These are phyloP conservation scores for Candida ortonii DNA, from an alignment of 805 yeast species.

Conservation along the genomic window DNA sequence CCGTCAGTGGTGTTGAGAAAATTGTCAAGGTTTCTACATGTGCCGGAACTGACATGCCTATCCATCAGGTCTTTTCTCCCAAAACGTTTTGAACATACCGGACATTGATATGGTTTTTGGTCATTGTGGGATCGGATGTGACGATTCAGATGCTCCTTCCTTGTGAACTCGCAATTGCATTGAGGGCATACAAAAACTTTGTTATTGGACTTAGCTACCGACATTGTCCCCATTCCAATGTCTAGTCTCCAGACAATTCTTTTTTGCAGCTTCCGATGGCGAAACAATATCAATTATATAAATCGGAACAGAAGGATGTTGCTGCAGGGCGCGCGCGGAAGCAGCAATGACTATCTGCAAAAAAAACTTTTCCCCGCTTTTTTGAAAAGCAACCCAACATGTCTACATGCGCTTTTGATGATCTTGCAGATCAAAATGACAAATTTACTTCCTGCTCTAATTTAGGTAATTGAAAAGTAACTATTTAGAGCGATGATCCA, in stretches of 20 bases:
- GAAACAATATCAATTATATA: too few species aligned
- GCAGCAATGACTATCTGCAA: too few species aligned
- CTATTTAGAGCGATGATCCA: slow-evolving; percentile 4
- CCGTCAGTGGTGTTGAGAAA: slow-evolving; percentile 10
- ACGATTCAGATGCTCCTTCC: slow-evolving; percentile 8
- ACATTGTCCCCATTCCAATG: too few species aligned
- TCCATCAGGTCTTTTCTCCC: slow-evolving; percentile 9
- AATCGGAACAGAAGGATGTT: too few species aligned
- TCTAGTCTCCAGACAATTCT: too few species aligned
- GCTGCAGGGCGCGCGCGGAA: too few species aligned
- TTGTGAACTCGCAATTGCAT: slow-evolving; percentile 8
- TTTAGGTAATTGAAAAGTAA: too few species aligned
- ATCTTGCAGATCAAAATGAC: background rate
- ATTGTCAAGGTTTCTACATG: slow-evolving; percentile 6
- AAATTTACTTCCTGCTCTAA: too few species aligned
- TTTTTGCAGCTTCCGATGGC: slow-evolving; percentile 4
- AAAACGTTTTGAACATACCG: slow-evolving; percentile 7
- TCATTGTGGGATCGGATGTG: slow-evolving; percentile 11
- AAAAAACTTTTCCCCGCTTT: too few species aligned
- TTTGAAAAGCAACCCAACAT: too few species aligned
- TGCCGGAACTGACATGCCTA: slow-evolving; percentile 9
- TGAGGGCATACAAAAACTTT: slow-evolving; percentile 7
- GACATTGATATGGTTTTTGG: slow-evolving; percentile 10
- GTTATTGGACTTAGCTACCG: slow-evolving; percentile 1
- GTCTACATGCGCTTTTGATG: too few species aligned